Conservation (phyloP, 2,329 filamentous ascomycete genomes). For the Microdochium trichocladiopsis region DNA sequence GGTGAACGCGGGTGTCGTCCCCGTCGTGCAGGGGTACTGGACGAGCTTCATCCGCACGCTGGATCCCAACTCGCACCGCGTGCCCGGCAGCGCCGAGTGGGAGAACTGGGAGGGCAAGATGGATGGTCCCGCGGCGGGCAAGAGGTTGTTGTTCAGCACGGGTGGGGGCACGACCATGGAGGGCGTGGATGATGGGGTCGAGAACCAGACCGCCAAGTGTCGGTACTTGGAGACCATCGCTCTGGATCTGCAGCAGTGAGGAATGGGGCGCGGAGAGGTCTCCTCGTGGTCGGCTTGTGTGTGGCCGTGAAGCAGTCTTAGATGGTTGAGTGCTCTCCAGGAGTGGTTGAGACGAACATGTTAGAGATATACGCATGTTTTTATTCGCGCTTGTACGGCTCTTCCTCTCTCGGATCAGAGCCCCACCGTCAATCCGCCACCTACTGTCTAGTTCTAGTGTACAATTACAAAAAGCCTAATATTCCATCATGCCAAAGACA, state of each 20-base stretch:
- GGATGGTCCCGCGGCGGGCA: slow-evolving; percentile 11
- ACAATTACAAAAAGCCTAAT: too few relatives aligned
- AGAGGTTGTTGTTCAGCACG: slow-evolving; percentile 34
- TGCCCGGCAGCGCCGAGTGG: slow-evolving; percentile 42
- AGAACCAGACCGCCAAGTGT: background rate
- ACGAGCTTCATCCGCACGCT: slow-evolving; percentile 61
- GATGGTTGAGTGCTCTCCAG: background rate
- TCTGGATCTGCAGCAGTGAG: background rate
- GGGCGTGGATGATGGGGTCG: slow-evolving; percentile 24
- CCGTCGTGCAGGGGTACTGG: slow-evolving; percentile 65
- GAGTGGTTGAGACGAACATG: too few relatives aligned
- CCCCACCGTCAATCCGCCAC: too few relatives aligned
- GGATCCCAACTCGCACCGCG: slow-evolving; percentile 55
- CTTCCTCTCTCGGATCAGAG: too few relatives aligned
- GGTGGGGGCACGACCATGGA: slow-evolving; percentile 30
- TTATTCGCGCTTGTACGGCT: too few relatives aligned
- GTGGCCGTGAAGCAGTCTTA: background rate
- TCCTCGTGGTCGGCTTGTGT: background rate
- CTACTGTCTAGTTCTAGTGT: too few relatives aligned
- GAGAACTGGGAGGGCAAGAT: slow-evolving; percentile 26
- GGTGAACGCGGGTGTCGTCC: slow-evolving; percentile 49
- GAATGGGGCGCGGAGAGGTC: background rate
- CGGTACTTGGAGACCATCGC: background rate
- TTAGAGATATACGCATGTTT: too few relatives aligned
- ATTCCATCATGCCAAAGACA: too few relatives aligned